phyloP scores from a whole-genome alignment of 768 basidiomycete species.

The Phlebiopsis gigantea region DNA sequence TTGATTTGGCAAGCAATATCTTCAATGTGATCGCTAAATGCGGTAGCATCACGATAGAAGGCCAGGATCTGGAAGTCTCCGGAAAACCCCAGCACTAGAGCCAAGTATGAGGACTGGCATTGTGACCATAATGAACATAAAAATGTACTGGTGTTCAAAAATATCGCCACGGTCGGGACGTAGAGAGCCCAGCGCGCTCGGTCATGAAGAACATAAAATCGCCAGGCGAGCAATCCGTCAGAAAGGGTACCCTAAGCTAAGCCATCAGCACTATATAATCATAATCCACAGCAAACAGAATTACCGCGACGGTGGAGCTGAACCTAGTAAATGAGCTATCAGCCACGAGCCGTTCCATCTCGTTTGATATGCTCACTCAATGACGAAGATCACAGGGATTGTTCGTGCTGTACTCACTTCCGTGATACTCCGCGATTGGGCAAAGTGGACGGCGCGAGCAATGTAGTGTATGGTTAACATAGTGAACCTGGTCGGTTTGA shows the following conservation, averaged over 20 bases:
- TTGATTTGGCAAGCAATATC: conserved; percentile 17
- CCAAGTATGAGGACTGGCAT: too few relatives aligned
- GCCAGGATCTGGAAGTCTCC: not conserved
- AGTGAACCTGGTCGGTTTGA: conserved; percentile 12
- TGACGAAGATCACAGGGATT: conserved; percentile 15
- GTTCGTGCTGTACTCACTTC: conserved; percentile 1
- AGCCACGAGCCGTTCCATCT: too few relatives aligned
- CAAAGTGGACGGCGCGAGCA: conserved; percentile 16
- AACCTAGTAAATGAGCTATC: too few relatives aligned
- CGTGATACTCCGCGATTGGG: not conserved
- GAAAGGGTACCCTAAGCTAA: conserved; percentile 18
- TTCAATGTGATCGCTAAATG: not conserved
- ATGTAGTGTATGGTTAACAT: conserved; percentile 17
- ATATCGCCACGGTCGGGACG: conserved; percentile 10
- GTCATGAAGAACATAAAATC: conserved; percentile 19
- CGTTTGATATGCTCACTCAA: conserved; percentile 14
- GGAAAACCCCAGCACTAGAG: conserved; percentile 11
- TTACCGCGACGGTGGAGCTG: not conserved
- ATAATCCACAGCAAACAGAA: not conserved
- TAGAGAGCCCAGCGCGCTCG: conserved; percentile 19
- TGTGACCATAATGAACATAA: not conserved
- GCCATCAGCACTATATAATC: not conserved
- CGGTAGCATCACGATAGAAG: not conserved
- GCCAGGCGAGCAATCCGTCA: conserved; percentile 22
- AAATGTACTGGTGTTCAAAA: conserved; percentile 18